Evolutionary conservation across 2,329 filamentous ascomycete genomes (phyloP).

Genomic region (Cladophialophora carrionii): DNA sequence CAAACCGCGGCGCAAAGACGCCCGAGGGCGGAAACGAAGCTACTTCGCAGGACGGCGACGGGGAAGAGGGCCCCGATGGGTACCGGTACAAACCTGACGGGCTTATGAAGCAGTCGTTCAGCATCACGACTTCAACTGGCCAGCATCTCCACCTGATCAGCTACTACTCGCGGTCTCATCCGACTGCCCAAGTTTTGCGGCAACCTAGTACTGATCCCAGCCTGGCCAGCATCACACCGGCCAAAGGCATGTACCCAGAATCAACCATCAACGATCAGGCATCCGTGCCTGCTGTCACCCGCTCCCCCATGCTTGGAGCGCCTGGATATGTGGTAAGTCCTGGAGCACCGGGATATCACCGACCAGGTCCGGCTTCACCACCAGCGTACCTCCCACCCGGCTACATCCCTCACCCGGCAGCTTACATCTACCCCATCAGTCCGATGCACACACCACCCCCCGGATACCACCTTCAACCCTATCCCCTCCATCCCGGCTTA

Average conservation of each 20-base stretch:
- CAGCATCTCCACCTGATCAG: slow-evolving; percentile 97
- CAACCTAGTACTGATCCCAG: slow-evolving; percentile 80
- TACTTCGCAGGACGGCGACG: slow-evolving; percentile 66
- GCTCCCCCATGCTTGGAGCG: slow-evolving; percentile 67
- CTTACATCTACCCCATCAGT: slow-evolving; percentile 51
- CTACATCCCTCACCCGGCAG: slow-evolving; percentile 37
- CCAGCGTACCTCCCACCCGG: slow-evolving; percentile 45
- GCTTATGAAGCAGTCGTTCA: slow-evolving; percentile 99
- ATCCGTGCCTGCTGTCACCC: slow-evolving; percentile 77
- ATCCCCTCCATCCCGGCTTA: slow-evolving; percentile 30
- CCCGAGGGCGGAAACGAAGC: slow-evolving; percentile 86
- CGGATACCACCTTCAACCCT: slow-evolving; percentile 35
- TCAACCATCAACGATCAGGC: slow-evolving; percentile 86
- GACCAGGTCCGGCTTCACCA: slow-evolving; percentile 46
- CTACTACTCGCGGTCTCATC: slow-evolving; percentile 84
- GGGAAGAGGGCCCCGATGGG: slow-evolving; percentile 76
- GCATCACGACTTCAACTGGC: slow-evolving; percentile 87
- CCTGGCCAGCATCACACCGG: slow-evolving; percentile 79
- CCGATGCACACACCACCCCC: slow-evolving; percentile 51
- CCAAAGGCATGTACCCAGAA: slow-evolving; percentile 96
- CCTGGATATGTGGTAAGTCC: slow-evolving; percentile 58
- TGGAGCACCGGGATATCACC: slow-evolving; percentile 59
- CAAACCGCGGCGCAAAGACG: slow-evolving; percentile 68
- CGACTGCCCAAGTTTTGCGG: slow-evolving; percentile 70
- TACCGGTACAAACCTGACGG: slow-evolving; percentile 96